Evolutionary conservation across 108 stramenopile species (phyloP), one percentile per base, ranked within the genome.

Genomic region (Pseudonitzschia multiseries): DNA sequence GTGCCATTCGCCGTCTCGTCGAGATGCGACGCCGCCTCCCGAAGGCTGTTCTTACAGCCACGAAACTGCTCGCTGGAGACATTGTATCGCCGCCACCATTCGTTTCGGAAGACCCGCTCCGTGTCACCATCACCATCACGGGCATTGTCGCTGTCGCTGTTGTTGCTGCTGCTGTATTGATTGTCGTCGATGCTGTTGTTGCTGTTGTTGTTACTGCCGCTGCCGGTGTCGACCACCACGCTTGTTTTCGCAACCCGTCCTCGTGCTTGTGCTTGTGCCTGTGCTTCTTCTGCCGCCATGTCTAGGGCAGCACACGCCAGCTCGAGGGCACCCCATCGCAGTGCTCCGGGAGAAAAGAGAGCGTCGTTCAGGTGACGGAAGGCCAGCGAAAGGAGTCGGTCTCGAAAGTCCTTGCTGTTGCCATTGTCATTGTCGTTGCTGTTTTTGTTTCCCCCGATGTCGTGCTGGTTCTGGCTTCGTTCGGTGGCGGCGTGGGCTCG

Each of bases 301-400:
- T 77, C 76, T 42, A 90, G 79, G 12, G 84, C 68, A 12, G 86
- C 87, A 64, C 86, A 87, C 24, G 87, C 76, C 46, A 90, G 42
- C 22, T 68, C 70, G 21, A 82, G 59, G 31, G 78, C 79, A 57
- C 75, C 66, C 71, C 74, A 76, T 5, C 56, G 69, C 51, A 90
- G 72, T 12, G 84, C 76, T 1, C 13, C 26, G 31, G 66, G 44
- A 78, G 85, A 70, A 69, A 88, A 75, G n/a, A 87, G 69, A 13
- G 82, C 80, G 64, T 87, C 84, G 64, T 88, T 87, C 48, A 90
- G 63, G 43, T 74, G 57, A 57, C 48, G 73, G 72, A 76, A 86
- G 14, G 86, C 73, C 32, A 46, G 8, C 1, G 64, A 27, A 9
- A 52, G 27, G 18, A 76, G 42, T 57, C 5, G 26, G 27, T 73